Evolutionary conservation across 768 basidiomycete species (phyloP).

Genomic region (Calocybe cyanea): DNA sequence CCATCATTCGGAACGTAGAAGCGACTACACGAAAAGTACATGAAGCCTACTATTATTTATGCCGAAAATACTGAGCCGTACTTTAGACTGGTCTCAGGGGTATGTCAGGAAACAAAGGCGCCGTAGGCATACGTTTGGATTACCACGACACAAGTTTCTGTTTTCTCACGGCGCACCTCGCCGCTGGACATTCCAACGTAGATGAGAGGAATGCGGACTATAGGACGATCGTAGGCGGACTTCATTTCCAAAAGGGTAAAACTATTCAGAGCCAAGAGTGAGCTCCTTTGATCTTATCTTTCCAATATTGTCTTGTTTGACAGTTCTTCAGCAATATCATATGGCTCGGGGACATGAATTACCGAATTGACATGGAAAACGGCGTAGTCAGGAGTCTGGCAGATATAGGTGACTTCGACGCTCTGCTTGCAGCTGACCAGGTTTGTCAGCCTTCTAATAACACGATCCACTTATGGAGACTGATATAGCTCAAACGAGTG

Average conservation of each 20-base stretch:
- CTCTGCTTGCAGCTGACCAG: conserved; percentile 82
- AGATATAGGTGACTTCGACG: conserved; percentile 61
- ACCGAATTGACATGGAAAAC: conserved; percentile 87
- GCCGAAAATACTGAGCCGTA: not conserved
- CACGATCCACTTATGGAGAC: not conserved
- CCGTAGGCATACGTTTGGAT: conserved; percentile 89
- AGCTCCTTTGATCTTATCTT: conserved; percentile 22
- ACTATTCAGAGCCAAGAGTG: conserved; percentile 89
- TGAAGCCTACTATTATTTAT: not conserved
- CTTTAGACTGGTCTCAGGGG: conserved; percentile 80
- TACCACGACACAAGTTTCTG: conserved; percentile 91
- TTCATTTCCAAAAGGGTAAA: conserved; percentile 89
- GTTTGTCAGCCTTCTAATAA: conserved; percentile 37
- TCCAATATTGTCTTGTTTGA: not conserved
- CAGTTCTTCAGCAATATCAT: conserved; percentile 66
- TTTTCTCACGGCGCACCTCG: conserved; percentile 93
- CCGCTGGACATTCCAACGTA: conserved; percentile 90
- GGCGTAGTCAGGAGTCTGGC: conserved; percentile 71
- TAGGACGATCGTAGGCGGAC: conserved; percentile 73
- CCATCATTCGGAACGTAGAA: conserved; percentile 88
- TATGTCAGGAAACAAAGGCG: conserved; percentile 97
- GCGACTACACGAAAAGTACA: conserved; percentile 83
- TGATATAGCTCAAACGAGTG: conserved; percentile 59
- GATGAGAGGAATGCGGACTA: conserved; percentile 93
- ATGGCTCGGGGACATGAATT: conserved; percentile 96